These are phyloP conservation scores for Vitis rupestris DNA, from an alignment of 164 flowering plant species.

Conservation along the genomic window DNA sequence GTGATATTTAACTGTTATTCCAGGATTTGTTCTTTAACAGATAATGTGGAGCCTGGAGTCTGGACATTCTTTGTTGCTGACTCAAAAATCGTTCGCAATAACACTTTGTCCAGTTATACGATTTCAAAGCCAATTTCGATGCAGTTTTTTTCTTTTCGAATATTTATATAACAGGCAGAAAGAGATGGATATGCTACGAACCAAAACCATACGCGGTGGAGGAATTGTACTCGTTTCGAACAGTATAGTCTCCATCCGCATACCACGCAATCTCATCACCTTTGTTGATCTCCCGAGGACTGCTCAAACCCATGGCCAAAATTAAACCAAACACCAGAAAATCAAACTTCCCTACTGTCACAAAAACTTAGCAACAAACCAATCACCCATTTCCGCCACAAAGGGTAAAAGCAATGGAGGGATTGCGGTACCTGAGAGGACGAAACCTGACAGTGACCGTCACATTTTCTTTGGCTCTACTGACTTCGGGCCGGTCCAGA, in stretches of 20 bases:
- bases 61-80: too few relatives aligned
- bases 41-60: too few relatives aligned
- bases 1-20: too few relatives aligned
- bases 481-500: slow-evolving; percentile 29
- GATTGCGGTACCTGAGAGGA: slow-evolving; percentile 67
- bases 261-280: slow-evolving; percentile 84
- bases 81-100: too few relatives aligned
- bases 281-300: slow-evolving; percentile 59
- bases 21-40: too few relatives aligned
- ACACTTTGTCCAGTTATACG: too few relatives aligned
- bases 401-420: neutral
- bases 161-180: too few relatives aligned
- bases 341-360: neutral
- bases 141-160: too few relatives aligned
- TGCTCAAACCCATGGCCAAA: slow-evolving; percentile 11
- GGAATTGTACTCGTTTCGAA: slow-evolving; percentile 64
- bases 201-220: slow-evolving; percentile 65
- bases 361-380: slow-evolving; percentile 6
- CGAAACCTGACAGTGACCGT: slow-evolving; percentile 88
- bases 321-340: neutral
- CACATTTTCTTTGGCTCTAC: slow-evolving; percentile 70
- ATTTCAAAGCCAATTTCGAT: too few relatives aligned
- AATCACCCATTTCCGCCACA: slow-evolving; percentile 1
- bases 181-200: slow-evolving; percentile 18
- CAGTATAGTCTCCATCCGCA: slow-evolving; percentile 72